These are phyloP conservation scores for Solanum pinnatisectum DNA, from an alignment of 257 asterid genomes.

Conservation along the genomic window DNA sequence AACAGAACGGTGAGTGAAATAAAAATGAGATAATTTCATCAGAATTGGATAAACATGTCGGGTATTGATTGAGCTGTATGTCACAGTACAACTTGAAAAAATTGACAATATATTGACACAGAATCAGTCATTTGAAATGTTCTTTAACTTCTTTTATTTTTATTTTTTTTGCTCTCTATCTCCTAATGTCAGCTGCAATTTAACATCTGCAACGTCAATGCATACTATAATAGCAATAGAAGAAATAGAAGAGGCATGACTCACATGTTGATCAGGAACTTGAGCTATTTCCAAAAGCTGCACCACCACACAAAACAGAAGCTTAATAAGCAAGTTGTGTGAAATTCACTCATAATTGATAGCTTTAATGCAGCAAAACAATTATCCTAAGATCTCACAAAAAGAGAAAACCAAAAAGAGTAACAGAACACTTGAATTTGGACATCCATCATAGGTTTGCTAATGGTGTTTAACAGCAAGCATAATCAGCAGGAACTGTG, in stretches of 20 bases:
- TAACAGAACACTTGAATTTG: neutral
- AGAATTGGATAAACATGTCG: neutral
- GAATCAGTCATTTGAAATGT: neutral
- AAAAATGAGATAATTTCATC: neutral
- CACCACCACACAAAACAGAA: constrained; percentile 20
- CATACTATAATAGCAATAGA: neutral
- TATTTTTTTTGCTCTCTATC: neutral
- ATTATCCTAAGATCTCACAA: neutral
- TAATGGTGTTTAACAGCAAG: neutral
- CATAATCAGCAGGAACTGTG: neutral
- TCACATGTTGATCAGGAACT: constrained; percentile 91
- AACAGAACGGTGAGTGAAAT: neutral
- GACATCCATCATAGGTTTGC: neutral
- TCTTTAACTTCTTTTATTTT: neutral
- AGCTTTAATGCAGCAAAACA: neutral
- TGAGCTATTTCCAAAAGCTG: constrained; percentile 99
- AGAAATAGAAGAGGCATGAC: constrained; percentile 9
- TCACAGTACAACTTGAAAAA: neutral
- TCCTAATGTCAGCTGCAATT: neutral
- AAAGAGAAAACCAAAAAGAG: neutral
- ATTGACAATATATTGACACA: neutral
- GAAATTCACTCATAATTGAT: neutral
- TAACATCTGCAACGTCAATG: neutral
- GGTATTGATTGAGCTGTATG: neutral
- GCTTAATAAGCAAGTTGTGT: neutral